phyloP scores from a whole-genome alignment of 2,329 filamentous ascomycete genomes.

The Colletotrichum agaves region DNA sequence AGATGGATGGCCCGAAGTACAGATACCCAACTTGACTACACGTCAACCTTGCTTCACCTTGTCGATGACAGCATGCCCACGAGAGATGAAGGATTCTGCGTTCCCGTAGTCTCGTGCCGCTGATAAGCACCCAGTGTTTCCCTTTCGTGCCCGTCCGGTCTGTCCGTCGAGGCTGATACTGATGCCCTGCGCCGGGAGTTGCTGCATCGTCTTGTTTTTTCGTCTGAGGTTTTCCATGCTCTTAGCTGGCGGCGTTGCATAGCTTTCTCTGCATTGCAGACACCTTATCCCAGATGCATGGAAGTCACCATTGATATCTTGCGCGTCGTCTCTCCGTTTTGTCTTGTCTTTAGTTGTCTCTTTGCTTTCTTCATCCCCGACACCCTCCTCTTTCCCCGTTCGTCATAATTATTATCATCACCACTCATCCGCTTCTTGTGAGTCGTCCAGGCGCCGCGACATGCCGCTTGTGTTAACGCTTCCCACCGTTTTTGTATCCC shows the following conservation, averaged over 20 bases:
- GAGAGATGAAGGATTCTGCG: conserved; percentile 5
- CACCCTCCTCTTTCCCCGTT: background rate
- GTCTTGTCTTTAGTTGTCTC: background rate
- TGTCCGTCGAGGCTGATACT: conserved; percentile 15
- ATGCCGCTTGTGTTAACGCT: background rate
- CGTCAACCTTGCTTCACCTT: background rate
- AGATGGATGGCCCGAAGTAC: background rate
- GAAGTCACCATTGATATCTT: conserved; percentile 8
- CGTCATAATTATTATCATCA: background rate
- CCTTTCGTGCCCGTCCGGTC: background rate
- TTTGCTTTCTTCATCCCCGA: conserved; percentile 1
- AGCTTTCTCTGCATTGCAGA: conserved; percentile 11
- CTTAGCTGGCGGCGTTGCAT: background rate
- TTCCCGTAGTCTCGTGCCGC: conserved; percentile 4
- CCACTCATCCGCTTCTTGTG: conserved; percentile 2
- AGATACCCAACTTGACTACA: background rate
- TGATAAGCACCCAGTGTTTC: background rate
- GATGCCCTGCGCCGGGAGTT: background rate
- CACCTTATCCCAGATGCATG: conserved; percentile 12
- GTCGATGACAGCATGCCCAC: conserved; percentile 16
- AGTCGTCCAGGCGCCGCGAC: conserved; percentile 17
- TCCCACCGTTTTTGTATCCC: conserved; percentile 3
- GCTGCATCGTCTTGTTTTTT: conserved; percentile 6
- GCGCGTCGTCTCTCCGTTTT: conserved; percentile 14
- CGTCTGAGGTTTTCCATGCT: conserved; percentile 26